Conservation (phyloP, 2,329 filamentous ascomycete species). For the Elsinoe australis region DNA sequence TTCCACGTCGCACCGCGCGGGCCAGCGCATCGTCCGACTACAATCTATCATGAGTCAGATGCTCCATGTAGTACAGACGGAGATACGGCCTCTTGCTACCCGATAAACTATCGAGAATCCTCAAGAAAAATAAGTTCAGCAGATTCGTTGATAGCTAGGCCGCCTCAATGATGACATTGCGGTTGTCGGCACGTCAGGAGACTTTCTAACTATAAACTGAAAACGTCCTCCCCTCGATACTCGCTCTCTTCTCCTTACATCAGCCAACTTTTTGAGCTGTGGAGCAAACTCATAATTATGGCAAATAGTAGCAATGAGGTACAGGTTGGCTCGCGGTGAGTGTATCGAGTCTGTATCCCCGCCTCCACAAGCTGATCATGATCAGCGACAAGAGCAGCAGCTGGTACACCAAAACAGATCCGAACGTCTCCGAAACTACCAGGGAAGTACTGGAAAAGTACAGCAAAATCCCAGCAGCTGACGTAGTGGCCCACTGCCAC, state of each 20-base stretch:
- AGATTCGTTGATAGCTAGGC: too few species aligned
- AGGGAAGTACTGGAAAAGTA: slow-evolving; percentile 35
- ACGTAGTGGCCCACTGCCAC: slow-evolving; percentile 33
- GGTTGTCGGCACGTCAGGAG: background rate
- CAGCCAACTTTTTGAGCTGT: too few species aligned
- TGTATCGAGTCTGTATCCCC: too few species aligned
- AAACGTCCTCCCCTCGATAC: too few species aligned
- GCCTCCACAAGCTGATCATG: background rate
- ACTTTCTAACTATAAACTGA: background rate
- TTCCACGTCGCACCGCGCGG: background rate
- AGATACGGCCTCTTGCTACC: too few species aligned
- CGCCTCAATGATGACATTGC: slow-evolving; percentile 12
- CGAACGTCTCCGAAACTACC: slow-evolving; percentile 27
- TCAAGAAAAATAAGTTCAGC: too few species aligned
- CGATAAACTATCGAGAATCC: too few species aligned
- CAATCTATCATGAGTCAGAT: too few species aligned
- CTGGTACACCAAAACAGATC: slow-evolving; percentile 30
- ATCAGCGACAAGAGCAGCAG: slow-evolving; percentile 16
- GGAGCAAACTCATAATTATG: too few species aligned
- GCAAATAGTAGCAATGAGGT: background rate
- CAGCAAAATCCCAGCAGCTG: slow-evolving; percentile 31
- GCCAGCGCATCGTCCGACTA: slow-evolving; percentile 7
- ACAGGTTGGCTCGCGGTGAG: background rate
- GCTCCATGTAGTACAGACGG: too few species aligned
- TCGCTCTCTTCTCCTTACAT: too few species aligned